Evolutionary conservation across 768 basidiomycete species (phyloP), one percentile per base, ranked within the genome.

Genomic region (Candolleomyces eurysporus): DNA sequence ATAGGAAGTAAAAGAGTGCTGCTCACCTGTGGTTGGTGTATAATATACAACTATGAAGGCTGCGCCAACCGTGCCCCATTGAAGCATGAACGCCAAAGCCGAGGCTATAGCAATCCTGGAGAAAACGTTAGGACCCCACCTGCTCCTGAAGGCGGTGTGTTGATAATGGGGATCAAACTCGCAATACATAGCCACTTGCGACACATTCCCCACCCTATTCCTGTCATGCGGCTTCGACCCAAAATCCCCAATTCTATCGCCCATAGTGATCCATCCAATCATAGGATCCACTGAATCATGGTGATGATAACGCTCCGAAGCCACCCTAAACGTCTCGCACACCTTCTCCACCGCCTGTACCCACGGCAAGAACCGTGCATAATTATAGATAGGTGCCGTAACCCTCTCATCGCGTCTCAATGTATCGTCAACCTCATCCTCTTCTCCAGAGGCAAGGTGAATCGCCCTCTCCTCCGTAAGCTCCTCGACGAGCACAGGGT

Each of bases 11-110:
- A n/a, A n/a, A 14, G 3, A 17, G 4, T 13, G 6, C 36, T 39
- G 42, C 67, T 48, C 50, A 68, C 71, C 69, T 30, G 46, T 62
- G 4, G 71, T 70, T 31, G 67, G 69, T 21, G 67, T 69, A 45
- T 55, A 63, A 48, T 62, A 69, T n/a, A 61, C 59, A 17, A 66
- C 65, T 21, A 72, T 46, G 31, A 69, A 51, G 17, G 70, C 67
- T 42, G 65, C 66, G 4, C 69, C 69, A 8, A 68, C 64, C 8
- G 70, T 71, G 2, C 70, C 70, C 70, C 70, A 71, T 54, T 68
- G 67, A 22, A 70, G 58, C 36, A 64, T 56, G 4, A 69, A 51
- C 31, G 65, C 70, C n/a, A 66, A 42, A 17, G 46, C n/a, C 8
- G 64, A 64, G 2, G 66, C 61, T 8, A 63, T 39, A 39, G 62